Conservation (phyloP, 2,329 filamentous ascomycete genomes). For the Plenodomus lindquistii region DNA sequence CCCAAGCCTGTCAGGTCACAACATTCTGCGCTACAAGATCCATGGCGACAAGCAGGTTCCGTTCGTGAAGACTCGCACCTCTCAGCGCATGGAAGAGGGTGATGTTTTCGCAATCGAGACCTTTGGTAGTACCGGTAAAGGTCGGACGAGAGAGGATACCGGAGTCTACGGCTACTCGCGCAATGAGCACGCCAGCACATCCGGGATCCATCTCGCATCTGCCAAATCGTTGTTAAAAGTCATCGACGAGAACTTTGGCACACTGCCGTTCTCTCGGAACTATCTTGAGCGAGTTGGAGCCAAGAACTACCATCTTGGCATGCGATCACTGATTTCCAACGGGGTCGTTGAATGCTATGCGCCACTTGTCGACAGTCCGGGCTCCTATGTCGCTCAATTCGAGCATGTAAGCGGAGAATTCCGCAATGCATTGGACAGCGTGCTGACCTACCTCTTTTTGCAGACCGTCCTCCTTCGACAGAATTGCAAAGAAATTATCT, state of each 20-base stretch:
- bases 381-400: slow-evolving; percentile 90
- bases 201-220: slow-evolving; percentile 73
- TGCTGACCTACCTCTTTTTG: slow-evolving; percentile 11
- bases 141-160: slow-evolving; percentile 80
- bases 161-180: slow-evolving; percentile 67
- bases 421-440: slow-evolving; percentile 3
- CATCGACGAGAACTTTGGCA: slow-evolving; percentile 95
- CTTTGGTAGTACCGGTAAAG: slow-evolving; percentile 89
- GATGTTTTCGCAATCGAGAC: slow-evolving; percentile 96
- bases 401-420: slow-evolving; percentile 74
- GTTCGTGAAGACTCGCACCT: slow-evolving; percentile 82
- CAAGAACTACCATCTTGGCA: slow-evolving; percentile 87
- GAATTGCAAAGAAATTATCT: slow-evolving; percentile 80
- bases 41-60: slow-evolving; percentile 92
- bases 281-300: slow-evolving; percentile 87
- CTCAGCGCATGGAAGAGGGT: slow-evolving; percentile 95
- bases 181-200: slow-evolving; percentile 68
- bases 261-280: slow-evolving; percentile 82
- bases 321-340: slow-evolving; percentile 78
- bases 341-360: slow-evolving; percentile 89
- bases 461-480: slow-evolving; percentile 39
- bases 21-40: slow-evolving; percentile 85
- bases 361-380: slow-evolving; percentile 85
- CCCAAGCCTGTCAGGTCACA: slow-evolving; percentile 87
- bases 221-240: slow-evolving; percentile 82